These are phyloP conservation scores for Mortierella hygrophila DNA, from an alignment of 192 early-diverging fungal species.

Conservation along the genomic window DNA sequence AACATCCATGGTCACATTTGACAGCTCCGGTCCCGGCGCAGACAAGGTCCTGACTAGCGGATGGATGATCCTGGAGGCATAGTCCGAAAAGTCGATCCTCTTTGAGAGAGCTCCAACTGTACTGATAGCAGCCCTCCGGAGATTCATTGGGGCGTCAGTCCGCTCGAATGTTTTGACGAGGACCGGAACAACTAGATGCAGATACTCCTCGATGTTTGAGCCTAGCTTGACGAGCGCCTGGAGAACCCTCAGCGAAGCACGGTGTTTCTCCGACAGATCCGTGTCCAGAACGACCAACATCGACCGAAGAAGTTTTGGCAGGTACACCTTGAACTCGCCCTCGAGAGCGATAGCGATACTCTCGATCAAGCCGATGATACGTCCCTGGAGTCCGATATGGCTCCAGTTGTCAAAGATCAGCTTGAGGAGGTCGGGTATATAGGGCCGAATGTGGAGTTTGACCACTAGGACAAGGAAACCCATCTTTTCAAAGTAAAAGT, in stretches of 20 bases:
- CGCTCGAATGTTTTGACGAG: slow-evolving; percentile 86
- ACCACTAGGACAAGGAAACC: slow-evolving; percentile 87
- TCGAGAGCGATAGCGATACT: slow-evolving; percentile 86
- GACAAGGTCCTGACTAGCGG: slow-evolving; percentile 82
- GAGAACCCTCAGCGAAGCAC: slow-evolving; percentile 75
- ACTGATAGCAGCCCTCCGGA: slow-evolving; percentile 77
- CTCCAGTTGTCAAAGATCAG: slow-evolving; percentile 86
- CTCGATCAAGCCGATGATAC: slow-evolving; percentile 88
- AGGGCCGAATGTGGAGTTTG: slow-evolving; percentile 88
- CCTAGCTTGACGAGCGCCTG: slow-evolving; percentile 87
- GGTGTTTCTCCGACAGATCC: slow-evolving; percentile 76
- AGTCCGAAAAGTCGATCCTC: slow-evolving; percentile 84
- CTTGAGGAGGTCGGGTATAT: slow-evolving; percentile 82
- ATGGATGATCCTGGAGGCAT: slow-evolving; percentile 89
- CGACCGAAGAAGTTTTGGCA: slow-evolving; percentile 85
- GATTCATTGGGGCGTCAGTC: slow-evolving; percentile 66
- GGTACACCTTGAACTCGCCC: slow-evolving; percentile 88
- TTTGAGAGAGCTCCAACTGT: slow-evolving; percentile 80
- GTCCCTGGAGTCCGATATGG: slow-evolving; percentile 81
- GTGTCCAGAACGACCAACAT: slow-evolving; percentile 87
- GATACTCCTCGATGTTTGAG: slow-evolving; percentile 89
- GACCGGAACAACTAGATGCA: slow-evolving; percentile 89
- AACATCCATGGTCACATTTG: slow-evolving; percentile 80
- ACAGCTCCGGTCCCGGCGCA: slow-evolving; percentile 63
- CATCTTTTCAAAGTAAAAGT: slow-evolving; percentile 93